These are phyloP conservation scores for Heteromeles arbutifolia DNA, from an alignment of 306 rosid genomes.

Conservation along the genomic window DNA sequence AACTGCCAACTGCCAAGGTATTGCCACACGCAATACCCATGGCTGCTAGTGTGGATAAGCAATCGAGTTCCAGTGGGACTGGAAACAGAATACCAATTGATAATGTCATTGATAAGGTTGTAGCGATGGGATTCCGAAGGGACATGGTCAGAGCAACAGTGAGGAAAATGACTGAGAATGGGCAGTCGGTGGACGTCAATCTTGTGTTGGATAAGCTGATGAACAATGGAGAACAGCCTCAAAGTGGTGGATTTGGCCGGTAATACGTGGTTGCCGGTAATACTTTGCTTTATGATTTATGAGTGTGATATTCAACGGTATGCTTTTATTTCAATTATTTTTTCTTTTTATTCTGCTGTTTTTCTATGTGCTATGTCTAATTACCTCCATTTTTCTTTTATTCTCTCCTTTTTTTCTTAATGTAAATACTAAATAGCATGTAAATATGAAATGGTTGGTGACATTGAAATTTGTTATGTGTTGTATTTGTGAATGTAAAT, in stretches of 20 bases:
- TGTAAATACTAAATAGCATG: not conserved
- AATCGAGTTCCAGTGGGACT: slow-evolving; percentile 20
- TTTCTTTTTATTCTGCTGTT: not conserved
- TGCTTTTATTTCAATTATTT: not conserved
- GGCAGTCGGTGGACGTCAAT: slow-evolving; percentile 34
- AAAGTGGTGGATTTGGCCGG: slow-evolving; percentile 12
- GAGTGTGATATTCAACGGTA: not conserved
- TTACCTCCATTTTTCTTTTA: not conserved
- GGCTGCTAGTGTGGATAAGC: slow-evolving; percentile 30
- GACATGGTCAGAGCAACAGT: slow-evolving; percentile 39
- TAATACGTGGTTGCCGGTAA: not conserved
- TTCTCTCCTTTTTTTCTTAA: not conserved
- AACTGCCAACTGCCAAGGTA: slow-evolving; percentile 7
- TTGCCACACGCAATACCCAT: slow-evolving; percentile 42
- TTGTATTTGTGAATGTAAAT: slow-evolving; percentile 3
- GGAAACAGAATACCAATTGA: slow-evolving; percentile 15
- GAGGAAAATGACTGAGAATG: slow-evolving; percentile 35
- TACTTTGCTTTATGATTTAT: not conserved
- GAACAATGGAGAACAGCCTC: slow-evolving; percentile 20
- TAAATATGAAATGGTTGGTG: not conserved
- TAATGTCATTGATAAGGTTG: slow-evolving; percentile 38
- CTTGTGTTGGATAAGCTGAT: slow-evolving; percentile 37
- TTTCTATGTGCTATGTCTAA: not conserved
- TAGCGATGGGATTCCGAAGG: slow-evolving; percentile 46
- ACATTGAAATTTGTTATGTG: not conserved